Evolutionary conservation across 208 protist species (phyloP), one percentile per base, ranked within the genome.

Genomic region (Leishmania lainsoni): DNA sequence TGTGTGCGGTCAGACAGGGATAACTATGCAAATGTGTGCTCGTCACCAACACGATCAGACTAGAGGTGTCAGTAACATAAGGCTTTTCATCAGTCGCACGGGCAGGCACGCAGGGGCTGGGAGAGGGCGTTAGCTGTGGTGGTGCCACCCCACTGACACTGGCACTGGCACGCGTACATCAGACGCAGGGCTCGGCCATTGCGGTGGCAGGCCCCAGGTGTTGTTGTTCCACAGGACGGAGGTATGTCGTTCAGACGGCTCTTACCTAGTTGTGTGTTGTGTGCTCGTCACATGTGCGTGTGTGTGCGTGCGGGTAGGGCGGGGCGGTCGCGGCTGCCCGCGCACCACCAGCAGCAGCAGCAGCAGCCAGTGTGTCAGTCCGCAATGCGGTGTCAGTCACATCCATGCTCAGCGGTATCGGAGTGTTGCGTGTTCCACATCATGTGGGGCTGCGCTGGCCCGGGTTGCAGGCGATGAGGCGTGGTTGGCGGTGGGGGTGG

Each of bases 1-100:
- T 4, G n/a, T 49, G 74, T 54, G 69, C 68, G 51, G 61, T 86
- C 83, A 86, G 83, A 86, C 83, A 86, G 83, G 83, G 83, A 86
- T 86, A 86, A 86, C 83, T 83, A 81, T 88, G 72, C 79, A 81
- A 51, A 79, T 85, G 84, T 75, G 84, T 85, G 80, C 48, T 84
- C 84, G 84, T 84, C 84, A 88, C 77, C 75, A 54, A 83, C 8
- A 65, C 9, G 82, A 56, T 88, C 76, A 86, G 81, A 88, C 81
- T 73, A 88, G 82, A 88, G 83, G 84, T 87, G 84, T 87, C 75
- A 79, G 75, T 79, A 79, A 54, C 75, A 79, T 79, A 45, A 68
- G 75, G 3, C 49, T 79, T 79, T 17, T 79, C 75, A 81, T 81
- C 78, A 81, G 52, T 76, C 39, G 68, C 78, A 75, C 78, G n/a